Evolutionary conservation across 225 moss, liverwort and hornwort species (phyloP).

Genomic region (Polytrichum commune): DNA sequence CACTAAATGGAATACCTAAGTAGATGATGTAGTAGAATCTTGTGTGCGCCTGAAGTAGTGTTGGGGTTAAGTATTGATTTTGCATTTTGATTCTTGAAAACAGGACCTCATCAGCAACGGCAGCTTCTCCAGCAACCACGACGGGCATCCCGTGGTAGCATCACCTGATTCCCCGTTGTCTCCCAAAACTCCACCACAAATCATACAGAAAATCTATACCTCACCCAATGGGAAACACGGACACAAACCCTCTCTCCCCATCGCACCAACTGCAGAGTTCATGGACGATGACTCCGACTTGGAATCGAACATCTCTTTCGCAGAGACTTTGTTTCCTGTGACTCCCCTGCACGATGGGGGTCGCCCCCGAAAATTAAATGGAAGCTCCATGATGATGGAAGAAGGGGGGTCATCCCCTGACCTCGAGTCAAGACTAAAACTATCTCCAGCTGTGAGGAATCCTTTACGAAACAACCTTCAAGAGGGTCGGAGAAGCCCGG

Average conservation of each 20-base stretch:
- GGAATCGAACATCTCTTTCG: conserved; percentile 41
- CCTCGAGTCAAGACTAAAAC: neutral
- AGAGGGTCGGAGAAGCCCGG: conserved; percentile 25
- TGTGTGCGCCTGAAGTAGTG: no score
- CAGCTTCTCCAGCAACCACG: conserved; percentile 22
- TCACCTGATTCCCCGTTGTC: neutral
- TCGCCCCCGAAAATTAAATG: conserved; percentile 16
- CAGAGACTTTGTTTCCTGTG: conserved; percentile 45
- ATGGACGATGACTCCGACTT: conserved; percentile 23
- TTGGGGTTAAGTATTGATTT: no score
- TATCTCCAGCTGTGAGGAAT: neutral
- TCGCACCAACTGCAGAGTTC: conserved; percentile 14
- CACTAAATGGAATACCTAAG: no score
- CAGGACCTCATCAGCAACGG: conserved; percentile 2
- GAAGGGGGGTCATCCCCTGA: conserved; percentile 12
- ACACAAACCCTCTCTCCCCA: conserved; percentile 11
- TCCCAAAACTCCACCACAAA: neutral
- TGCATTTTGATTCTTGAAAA: no score
- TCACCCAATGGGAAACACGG: conserved; percentile 6
- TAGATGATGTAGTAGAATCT: no score
- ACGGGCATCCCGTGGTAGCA: conserved; percentile 16
- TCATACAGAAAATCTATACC: conserved; percentile 8
- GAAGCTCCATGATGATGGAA: conserved; percentile 20
- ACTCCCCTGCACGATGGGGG: conserved; percentile 22
- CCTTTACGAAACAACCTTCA: conserved; percentile 15